Evolutionary conservation across 192 early-diverging fungal species (phyloP).

Genomic region (Mortierella claussenii): DNA sequence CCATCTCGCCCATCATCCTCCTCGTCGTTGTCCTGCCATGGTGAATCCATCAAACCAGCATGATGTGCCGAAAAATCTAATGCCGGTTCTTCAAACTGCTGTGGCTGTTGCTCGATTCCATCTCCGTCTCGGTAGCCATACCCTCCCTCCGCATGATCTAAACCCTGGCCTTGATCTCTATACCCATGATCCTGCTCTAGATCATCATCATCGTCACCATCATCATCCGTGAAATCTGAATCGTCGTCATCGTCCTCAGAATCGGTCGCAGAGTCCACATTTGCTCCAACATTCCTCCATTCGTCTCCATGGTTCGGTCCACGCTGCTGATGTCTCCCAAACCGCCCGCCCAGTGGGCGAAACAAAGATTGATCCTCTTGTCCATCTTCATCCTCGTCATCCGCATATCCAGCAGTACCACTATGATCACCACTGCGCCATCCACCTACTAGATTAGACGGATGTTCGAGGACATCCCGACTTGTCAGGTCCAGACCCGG

Average conservation of each 20-base stretch:
- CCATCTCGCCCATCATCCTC: slow-evolving; percentile 1
- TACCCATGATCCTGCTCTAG: no score
- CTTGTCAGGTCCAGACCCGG: slow-evolving; percentile 12
- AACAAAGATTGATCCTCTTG: slow-evolving; percentile 39
- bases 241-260: slow-evolving; percentile 22
- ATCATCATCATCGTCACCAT: background rate
- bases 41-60: slow-evolving; percentile 7
- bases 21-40: slow-evolving; percentile 24
- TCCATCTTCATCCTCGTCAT: slow-evolving; percentile 49
- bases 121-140: background rate
- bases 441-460: background rate
- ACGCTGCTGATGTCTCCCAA: background rate
- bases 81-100: slow-evolving; percentile 7
- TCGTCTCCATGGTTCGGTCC: background rate
- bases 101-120: background rate
- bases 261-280: slow-evolving; percentile 10
- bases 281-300: slow-evolving; percentile 25
- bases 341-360: background rate
- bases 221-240: slow-evolving; percentile 6
- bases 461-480: background rate
- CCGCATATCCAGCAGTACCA: background rate
- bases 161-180: background rate
- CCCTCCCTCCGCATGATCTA: slow-evolving; percentile 1
- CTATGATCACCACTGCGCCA: no score
- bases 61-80: slow-evolving; percentile 43